Percentiles rank a stretch among this genome's conserved stretches.
Conservation (phyloP, 129 eudicot species). For the Pulicaria dysenterica region DNA sequence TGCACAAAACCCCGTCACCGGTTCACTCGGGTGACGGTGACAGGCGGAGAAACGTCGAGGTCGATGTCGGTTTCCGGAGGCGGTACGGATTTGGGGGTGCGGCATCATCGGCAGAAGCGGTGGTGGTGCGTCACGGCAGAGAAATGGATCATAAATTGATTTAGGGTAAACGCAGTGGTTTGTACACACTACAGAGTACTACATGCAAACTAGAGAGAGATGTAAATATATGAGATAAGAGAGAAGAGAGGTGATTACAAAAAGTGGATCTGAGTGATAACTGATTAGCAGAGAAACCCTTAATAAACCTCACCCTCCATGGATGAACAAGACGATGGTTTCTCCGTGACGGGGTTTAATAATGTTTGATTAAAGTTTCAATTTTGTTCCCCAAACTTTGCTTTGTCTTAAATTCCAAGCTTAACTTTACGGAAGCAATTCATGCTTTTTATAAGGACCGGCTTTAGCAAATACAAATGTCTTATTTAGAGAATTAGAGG, state of each 20-base stretch:
- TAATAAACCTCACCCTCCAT: constrained; percentile 36
- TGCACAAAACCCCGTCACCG: constrained; percentile 82
- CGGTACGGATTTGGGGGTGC: constrained; percentile 46
- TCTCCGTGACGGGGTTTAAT: constrained; percentile 17
- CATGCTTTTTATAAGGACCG: too few species aligned
- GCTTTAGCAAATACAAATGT: too few species aligned
- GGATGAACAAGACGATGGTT: constrained; percentile 9
- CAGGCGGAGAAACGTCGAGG: constrained; percentile 79
- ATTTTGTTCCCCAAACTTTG: constrained; percentile 17
- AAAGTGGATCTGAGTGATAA: constrained; percentile 14
- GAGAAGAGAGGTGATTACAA: constrained; percentile 22
- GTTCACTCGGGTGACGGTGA: constrained; percentile 81
- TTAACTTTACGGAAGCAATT: too few species aligned
- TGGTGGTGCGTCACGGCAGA: constrained; percentile 18
- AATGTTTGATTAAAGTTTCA: neutral
- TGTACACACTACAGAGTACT: neutral
- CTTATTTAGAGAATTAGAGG: too few species aligned
- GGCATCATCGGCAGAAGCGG: constrained; percentile 37
- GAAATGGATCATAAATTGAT: constrained; percentile 27
- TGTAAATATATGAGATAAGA: constrained; percentile 1
- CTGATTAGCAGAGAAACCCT: constrained; percentile 41
- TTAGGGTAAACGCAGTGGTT: constrained; percentile 21
- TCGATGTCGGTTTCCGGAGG: constrained; percentile 39
- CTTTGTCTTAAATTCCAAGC: too few species aligned
- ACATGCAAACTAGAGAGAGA: too few species aligned